phyloP scores from a whole-genome alignment of 2,329 filamentous ascomycete species.

The Neodidymelliopsis sp. region DNA sequence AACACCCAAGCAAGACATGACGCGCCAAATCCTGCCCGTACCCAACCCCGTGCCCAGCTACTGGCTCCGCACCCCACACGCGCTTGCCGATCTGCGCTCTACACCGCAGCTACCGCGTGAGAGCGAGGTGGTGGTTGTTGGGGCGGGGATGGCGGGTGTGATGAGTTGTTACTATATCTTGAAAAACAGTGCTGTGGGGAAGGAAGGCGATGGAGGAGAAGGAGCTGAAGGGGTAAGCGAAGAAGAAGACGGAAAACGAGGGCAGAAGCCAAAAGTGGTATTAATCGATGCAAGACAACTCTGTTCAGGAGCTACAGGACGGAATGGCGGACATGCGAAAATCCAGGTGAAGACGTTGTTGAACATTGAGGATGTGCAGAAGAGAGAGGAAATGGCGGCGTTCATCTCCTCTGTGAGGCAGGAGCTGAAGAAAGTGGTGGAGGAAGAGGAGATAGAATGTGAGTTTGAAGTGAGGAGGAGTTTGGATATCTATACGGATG shows the following conservation, averaged over 20 bases:
- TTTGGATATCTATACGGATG: conserved; percentile 28
- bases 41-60: conserved; percentile 44
- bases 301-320: conserved; percentile 34
- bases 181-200: neutral
- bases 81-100: conserved; percentile 37
- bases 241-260: neutral
- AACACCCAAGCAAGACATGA: conserved; percentile 1
- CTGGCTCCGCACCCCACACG: conserved; percentile 46
- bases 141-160: conserved; percentile 46
- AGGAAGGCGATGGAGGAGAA: neutral
- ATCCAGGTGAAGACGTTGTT: conserved; percentile 53
- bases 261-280: conserved; percentile 17
- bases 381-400: conserved; percentile 13
- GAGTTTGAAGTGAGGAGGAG: conserved; percentile 35
- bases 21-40: conserved; percentile 36
- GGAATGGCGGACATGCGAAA: conserved; percentile 54
- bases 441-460: conserved; percentile 26
- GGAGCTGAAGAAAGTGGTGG: conserved; percentile 20
- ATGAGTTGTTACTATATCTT: conserved; percentile 42
- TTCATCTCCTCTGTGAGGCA: conserved; percentile 27
- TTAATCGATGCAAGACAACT: conserved; percentile 34
- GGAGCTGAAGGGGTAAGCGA: neutral
- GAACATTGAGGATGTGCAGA: neutral
- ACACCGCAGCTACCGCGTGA: conserved; percentile 35
- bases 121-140: conserved; percentile 45